Conservation (phyloP, 2,329 filamentous ascomycete genomes). For the Cladosporium sp. region DNA sequence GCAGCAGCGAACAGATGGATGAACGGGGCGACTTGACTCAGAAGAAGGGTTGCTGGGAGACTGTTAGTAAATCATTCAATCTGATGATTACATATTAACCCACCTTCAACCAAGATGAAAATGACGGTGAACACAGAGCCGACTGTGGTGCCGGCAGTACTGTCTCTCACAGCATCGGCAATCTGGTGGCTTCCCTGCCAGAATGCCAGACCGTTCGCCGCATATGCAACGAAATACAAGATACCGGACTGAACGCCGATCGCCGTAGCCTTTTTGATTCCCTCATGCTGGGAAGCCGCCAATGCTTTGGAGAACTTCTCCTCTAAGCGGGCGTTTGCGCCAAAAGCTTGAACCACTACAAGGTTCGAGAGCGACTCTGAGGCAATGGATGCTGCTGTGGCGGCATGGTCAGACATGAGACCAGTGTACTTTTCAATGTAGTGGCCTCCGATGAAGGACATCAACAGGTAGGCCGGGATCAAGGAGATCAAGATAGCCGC, state of each 20-base stretch:
- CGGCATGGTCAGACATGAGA: constrained; percentile 49
- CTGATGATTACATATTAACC: constrained; percentile 50
- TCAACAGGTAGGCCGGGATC: constrained; percentile 58
- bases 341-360: constrained; percentile 37
- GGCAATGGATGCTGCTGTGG: constrained; percentile 57
- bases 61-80: constrained; percentile 56
- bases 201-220: constrained; percentile 62
- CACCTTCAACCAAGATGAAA: constrained; percentile 48
- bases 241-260: constrained; percentile 56
- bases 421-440: constrained; percentile 51
- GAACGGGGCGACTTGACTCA: constrained; percentile 44
- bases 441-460: constrained; percentile 52
- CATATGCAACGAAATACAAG: constrained; percentile 64
- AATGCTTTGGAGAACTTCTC: constrained; percentile 54
- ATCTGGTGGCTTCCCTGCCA: constrained; percentile 61
- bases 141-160: constrained; percentile 24
- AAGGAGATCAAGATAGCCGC: constrained; percentile 61
- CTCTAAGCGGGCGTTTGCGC: constrained; percentile 55
- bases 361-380: constrained; percentile 59
- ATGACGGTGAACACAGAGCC: constrained; percentile 53
- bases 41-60: constrained; percentile 38
- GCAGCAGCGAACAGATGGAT: constrained; percentile 48
- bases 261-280: constrained; percentile 54
- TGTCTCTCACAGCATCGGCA: constrained; percentile 36
- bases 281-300: constrained; percentile 46